A percentile compares a stretch with the other conserved stretches of the same genome.
These are phyloP conservation scores for Mycena capillaripes DNA, from an alignment of 768 basidiomycete species.

Conservation along the genomic window DNA sequence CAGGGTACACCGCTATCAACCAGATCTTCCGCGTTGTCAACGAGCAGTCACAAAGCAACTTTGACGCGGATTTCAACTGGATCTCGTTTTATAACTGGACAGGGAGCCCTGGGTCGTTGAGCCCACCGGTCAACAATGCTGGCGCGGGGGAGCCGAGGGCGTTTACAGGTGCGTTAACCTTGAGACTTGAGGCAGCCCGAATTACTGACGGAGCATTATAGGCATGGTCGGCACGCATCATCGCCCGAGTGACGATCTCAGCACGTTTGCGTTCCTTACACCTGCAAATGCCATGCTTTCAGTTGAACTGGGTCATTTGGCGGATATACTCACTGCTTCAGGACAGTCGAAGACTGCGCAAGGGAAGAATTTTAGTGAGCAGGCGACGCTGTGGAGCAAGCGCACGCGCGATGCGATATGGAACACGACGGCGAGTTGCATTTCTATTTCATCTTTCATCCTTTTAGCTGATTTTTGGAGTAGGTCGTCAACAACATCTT, in stretches of 20 bases:
- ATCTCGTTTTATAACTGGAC: slow-evolving; percentile 89
- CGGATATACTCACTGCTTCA: slow-evolving; percentile 58
- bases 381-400: slow-evolving; percentile 71
- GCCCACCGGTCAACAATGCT: slow-evolving; percentile 74
- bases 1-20: slow-evolving; percentile 77
- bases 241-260: slow-evolving; percentile 82
- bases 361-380: slow-evolving; percentile 63
- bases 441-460: neutral
- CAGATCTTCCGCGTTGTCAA: slow-evolving; percentile 83
- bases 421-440: slow-evolving; percentile 55
- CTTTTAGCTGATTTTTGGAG: neutral
- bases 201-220: neutral
- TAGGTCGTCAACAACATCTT: slow-evolving; percentile 76
- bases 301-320: slow-evolving; percentile 76
- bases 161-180: slow-evolving; percentile 64
- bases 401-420: slow-evolving; percentile 73
- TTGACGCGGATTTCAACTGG: slow-evolving; percentile 79
- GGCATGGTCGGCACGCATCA: slow-evolving; percentile 80
- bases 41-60: slow-evolving; percentile 81
- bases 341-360: slow-evolving; percentile 51
- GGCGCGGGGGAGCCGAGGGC: slow-evolving; percentile 85
- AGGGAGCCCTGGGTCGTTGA: slow-evolving; percentile 72
- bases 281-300: slow-evolving; percentile 89
- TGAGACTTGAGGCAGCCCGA: slow-evolving; percentile 47
- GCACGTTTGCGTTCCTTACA: slow-evolving; percentile 79